A percentile compares a stretch with the other conserved stretches of the same genome.
Conservation (phyloP, 2,329 filamentous ascomycete species). For the Calonectria honghensis region DNA sequence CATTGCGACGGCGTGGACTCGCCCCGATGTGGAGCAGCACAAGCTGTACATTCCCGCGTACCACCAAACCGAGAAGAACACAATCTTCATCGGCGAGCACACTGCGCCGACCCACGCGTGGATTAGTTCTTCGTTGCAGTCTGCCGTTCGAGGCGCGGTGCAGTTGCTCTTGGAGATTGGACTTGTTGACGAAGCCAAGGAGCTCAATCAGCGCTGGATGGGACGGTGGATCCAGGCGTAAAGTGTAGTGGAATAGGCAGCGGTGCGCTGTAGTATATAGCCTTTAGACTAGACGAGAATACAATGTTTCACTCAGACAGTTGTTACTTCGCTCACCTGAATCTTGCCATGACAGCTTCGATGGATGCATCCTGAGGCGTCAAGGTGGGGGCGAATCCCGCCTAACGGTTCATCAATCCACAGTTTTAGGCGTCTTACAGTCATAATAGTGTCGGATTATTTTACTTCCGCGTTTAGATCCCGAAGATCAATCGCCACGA, state of each 20-base stretch:
- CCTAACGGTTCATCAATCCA: no score
- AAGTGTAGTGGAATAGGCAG: neutral
- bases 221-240: conserved; percentile 4
- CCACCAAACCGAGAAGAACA: conserved; percentile 15
- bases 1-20: neutral
- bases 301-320: neutral
- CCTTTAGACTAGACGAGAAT: neutral
- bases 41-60: conserved; percentile 17
- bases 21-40: neutral
- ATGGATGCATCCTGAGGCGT: neutral
- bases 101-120: conserved; percentile 1
- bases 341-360: no score
- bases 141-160: neutral
- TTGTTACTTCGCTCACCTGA: no score
- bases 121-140: conserved; percentile 11
- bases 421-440: neutral
- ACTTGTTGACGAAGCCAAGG: conserved; percentile 11
- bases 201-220: conserved; percentile 19
- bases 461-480: neutral
- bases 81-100: conserved; percentile 4
- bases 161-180: conserved; percentile 13
- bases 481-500: no score
- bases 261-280: neutral
- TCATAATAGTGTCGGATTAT: neutral
- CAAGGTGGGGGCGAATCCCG: neutral